Evolutionary conservation across 2,329 filamentous ascomycete genomes (phyloP), one percentile per base, ranked within the genome.

Genomic region (Aureobasidium sp.): DNA sequence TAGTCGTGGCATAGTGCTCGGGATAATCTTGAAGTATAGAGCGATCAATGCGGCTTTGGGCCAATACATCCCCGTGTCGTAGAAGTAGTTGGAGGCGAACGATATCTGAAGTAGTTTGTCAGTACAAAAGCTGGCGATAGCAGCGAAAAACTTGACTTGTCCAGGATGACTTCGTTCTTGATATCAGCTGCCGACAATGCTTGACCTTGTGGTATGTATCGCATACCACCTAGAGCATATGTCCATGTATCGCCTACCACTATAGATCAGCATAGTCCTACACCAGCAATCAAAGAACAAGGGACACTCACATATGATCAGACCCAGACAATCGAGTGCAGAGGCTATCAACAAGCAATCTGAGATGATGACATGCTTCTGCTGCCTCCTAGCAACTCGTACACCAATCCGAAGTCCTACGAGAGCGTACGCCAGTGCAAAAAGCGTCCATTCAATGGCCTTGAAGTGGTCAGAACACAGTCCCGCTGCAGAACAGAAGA

Each of bases 21-120:
- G 55, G 26, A 59, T 46, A 20, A 59, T 44, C 24, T 59, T 59
- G 43, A 59, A 59, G 55, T 59, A 59, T 0, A 59, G 44, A 9
- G 43, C 44, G 20, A 59, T 44, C 41, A 59, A 37, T 10, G 55
- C 44, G 6, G 43, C 55, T 29, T 59, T 59, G 4, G 43, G 55
- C 43, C 41, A 59, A n/a, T 59, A 59, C 55, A 59, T 59, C 1
- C 43, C 55, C 5, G 55, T 48, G 17, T 59, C 43, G 55, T 59
- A 59, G 12, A 59, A 59, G 32, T 59, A 59, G 24, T 59, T 59
- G 6, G 43, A 48, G 13, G 55, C 43, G n/a, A 59, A 59, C 0
- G 55, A 59, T 32, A 59, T 48, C 55, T 48, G n/a, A 2, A 12
- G 6, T 29, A 10, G 4, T 13, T 13, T 1, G 12, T 34, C 15